Base-by-base conservation (phyloP, 306 rosid species). In the Malus sieversii region DNA sequence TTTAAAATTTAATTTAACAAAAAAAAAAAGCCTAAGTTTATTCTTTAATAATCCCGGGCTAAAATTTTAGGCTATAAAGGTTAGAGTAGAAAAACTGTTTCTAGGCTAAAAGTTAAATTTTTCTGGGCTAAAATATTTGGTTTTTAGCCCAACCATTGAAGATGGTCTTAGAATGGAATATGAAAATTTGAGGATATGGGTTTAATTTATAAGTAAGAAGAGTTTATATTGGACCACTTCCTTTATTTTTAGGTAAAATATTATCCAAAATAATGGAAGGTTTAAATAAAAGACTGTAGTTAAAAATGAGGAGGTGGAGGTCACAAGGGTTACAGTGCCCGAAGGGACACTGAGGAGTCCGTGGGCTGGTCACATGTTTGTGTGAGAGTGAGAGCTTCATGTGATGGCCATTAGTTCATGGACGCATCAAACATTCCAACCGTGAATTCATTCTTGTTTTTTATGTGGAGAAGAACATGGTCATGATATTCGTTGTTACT, bases 301-400 rank as follows among this genome's bases (percentile, higher is more conserved):
- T 32, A 16, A 25, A 48, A 61, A 53, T 4, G 55, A 25, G 38
- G 70, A 42, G 63, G 35, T 44, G 8, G 63, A 65, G 35, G 8
- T 89, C 91, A 88, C 90, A 79, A 84, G 92, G 87, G 75, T 80
- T 48, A 86, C 83, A 84, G 80, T 27, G 33, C 73, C 29, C 32
- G 22, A 32, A 6, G 76, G 38, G 64, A 4, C 32, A 32, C 23
- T 52, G 44, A 76, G 67, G 12, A 68, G 38, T 10, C 82, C 84
- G 81, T 89, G 81, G 72, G 38, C 44, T 40, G 71, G 77, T 81
- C 90, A 84, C 88, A 81, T 85, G 85, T 73, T 65, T 19, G 22
- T n/a, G 33, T 55, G 70, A 55, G 52, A 9, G 71, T 51, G 78
- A n/a, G 64, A 59, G 73, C 27, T 27, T 30, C 74, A 23, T 76